phyloP scores from a whole-genome alignment of 1,139 yeast species.

The Neolecta irregularis region DNA sequence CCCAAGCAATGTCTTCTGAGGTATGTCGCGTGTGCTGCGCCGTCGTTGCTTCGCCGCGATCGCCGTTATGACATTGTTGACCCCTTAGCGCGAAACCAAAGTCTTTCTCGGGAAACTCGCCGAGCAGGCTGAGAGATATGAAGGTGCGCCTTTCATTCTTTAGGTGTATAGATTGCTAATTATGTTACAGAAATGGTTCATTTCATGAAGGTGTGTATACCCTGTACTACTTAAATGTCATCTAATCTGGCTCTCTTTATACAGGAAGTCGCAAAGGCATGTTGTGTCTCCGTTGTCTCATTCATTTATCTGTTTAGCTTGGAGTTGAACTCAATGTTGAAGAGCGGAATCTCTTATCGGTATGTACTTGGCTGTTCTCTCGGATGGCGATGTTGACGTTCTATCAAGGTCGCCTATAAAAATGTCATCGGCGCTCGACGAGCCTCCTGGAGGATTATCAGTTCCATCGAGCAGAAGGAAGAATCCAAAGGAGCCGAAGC shows the following conservation, averaged over 20 bases:
- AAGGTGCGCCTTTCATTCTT: constrained; percentile 50
- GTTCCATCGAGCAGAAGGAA: constrained; percentile 96
- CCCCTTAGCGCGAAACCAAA: constrained; percentile 50
- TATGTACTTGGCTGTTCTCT: too few species aligned
- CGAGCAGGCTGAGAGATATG: constrained; percentile 99
- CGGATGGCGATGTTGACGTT: too few species aligned
- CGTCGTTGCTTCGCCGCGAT: too few species aligned
- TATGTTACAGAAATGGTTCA: constrained; percentile 36
- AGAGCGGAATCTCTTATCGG: constrained; percentile 92
- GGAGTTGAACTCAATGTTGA: constrained; percentile 94
- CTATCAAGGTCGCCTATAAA: constrained; percentile 96
- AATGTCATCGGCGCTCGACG: constrained; percentile 98
- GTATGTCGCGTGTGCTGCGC: too few species aligned
- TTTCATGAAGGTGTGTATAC: constrained; percentile 96
- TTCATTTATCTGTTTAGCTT: constrained; percentile 54
- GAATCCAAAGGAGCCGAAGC: constrained; percentile 80
- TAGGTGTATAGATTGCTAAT: background rate
- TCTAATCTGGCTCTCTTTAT: background rate
- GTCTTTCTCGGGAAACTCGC: constrained; percentile 95
- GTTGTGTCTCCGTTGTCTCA: background rate
- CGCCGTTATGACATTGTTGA: too few species aligned
- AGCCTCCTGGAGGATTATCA: constrained; percentile 98
- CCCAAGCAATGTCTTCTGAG: too few species aligned
- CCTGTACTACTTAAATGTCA: background rate
- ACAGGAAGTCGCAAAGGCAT: constrained; percentile 8